Base-by-base conservation (phyloP, 768 basidiomycete species). In the Gymnopilus junonius region DNA sequence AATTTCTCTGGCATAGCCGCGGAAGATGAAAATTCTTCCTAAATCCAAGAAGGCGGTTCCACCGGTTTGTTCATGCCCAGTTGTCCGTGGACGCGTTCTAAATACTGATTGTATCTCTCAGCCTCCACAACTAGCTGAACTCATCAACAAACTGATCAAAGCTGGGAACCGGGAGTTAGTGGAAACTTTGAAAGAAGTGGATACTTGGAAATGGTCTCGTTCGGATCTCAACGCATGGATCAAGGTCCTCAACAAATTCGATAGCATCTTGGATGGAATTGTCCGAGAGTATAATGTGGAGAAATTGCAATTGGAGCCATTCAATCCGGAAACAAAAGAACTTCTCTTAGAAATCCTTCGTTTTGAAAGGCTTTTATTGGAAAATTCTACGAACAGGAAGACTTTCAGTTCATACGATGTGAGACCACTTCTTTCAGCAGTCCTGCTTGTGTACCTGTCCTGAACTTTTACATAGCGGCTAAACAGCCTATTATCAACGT, bases 161-260 rank as follows among this genome's bases (percentile, higher is more conserved):
- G 88, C 91, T 4, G 78, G 87, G 3, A 89, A 87, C 62, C 86
- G 93, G 40, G 88, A 94, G 66, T 81, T 99, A 29, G 79, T 88
- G 3, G 76, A 85, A 54, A 81, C 89, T 61, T 82, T 99, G 61
- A 76, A 83, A 32, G 76, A 84, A 63, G 89, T 96, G 70, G 86
- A 91, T 68, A 75, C 82, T 4, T 99, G 97, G 97, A 90, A 85
- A 74, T 99, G 94, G 91, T 94, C 95, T 35, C 87, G 97, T 65
- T 95, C 95, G 59, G 97, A 99, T 82, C 85, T 99, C 64, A 95
- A 97, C 78, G 89, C 92, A 60, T 99, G 97, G 97, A 89, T 94
- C 75, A 90, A 90, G 73, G 93, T 96, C 61, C 87, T 99, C 51
- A 97, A 99, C 84, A 92, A 92, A 74, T 95, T 99, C 74, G 97